A percentile compares a stretch with the other conserved stretches of the same genome.
These are phyloP conservation scores for Furcasterigmium sp. DNA, from an alignment of 2,329 filamentous ascomycete species.

Conservation along the genomic window DNA sequence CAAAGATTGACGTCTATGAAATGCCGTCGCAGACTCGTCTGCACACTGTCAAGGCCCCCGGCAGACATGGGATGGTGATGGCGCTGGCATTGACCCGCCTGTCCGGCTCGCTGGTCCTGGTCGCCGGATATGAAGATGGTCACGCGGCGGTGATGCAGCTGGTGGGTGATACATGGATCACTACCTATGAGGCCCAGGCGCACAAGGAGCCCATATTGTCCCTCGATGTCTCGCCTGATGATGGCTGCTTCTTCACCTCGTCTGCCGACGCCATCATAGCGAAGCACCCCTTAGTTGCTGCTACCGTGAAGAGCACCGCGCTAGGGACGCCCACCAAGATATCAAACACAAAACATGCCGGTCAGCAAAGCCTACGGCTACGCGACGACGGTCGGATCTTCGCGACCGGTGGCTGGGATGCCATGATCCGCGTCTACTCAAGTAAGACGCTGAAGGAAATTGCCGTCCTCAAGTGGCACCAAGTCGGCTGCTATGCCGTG, in stretches of 20 bases:
- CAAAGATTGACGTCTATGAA: conserved; percentile 80
- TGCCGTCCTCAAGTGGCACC: conserved; percentile 92
- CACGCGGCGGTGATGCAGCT: conserved; percentile 61
- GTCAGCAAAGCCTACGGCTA: conserved; percentile 76
- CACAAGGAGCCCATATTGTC: conserved; percentile 83
- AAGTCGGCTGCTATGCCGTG: conserved; percentile 77
- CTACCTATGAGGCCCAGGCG: conserved; percentile 58
- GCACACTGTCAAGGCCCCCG: conserved; percentile 46
- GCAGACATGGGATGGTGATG: conserved; percentile 81
- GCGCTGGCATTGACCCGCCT: conserved; percentile 59
- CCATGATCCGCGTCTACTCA: conserved; percentile 74
- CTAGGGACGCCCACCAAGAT: conserved; percentile 49
- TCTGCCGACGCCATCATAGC: conserved; percentile 75
- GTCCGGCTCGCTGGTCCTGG: conserved; percentile 49
- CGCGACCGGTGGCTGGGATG: conserved; percentile 91
- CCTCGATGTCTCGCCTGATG: conserved; percentile 47
- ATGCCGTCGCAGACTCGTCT: conserved; percentile 70
- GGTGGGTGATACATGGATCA: conserved; percentile 33
- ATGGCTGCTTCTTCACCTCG: conserved; percentile 68
- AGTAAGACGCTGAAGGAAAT: conserved; percentile 77
- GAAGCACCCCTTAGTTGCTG: conserved; percentile 58
- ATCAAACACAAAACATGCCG: conserved; percentile 78
- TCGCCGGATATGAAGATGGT: conserved; percentile 84
- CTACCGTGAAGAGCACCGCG: background rate
- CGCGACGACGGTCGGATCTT: conserved; percentile 79